Percentiles rank a stretch among this genome's conserved stretches.
Evolutionary conservation across 2,329 filamentous ascomycete genomes (phyloP).

Genomic region (Pestalotiopsis sp.): DNA sequence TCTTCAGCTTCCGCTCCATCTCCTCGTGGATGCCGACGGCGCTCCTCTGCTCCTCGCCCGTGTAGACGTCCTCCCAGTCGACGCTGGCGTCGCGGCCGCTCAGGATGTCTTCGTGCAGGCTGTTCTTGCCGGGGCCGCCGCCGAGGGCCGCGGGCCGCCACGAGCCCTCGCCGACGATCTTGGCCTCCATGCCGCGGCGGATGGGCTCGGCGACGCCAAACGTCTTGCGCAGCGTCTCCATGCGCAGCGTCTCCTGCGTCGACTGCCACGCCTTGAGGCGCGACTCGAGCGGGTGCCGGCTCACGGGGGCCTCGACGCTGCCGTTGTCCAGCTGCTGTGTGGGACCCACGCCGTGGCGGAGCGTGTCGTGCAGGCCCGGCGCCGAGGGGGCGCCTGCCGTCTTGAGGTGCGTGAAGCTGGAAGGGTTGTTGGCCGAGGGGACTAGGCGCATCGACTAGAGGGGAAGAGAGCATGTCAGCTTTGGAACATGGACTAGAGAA

Average conservation of each 20-base stretch:
- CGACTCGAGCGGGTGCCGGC: conserved; percentile 86
- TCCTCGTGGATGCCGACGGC: conserved; percentile 82
- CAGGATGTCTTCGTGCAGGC: conserved; percentile 89
- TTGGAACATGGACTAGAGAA: conserved; percentile 13
- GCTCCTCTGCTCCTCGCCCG: conserved; percentile 73
- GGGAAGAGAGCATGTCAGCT: conserved; percentile 18
- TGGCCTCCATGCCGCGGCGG: conserved; percentile 90
- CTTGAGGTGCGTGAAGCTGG: conserved; percentile 62
- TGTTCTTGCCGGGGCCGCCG: conserved; percentile 55
- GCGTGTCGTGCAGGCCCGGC: conserved; percentile 89
- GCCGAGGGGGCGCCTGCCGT: conserved; percentile 82
- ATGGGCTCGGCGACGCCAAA: conserved; percentile 94
- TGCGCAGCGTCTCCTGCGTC: conserved; percentile 85
- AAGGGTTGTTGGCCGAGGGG: conserved; percentile 69
- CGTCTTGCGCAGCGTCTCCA: conserved; percentile 82
- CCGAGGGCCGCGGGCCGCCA: conserved; percentile 77
- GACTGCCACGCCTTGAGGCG: conserved; percentile 88
- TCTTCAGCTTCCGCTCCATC: conserved; percentile 91
- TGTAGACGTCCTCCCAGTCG: conserved; percentile 93
- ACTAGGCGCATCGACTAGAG: conserved; percentile 85
- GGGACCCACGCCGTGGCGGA: conserved; percentile 79
- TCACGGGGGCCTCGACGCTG: conserved; percentile 52
- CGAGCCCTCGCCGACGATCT: conserved; percentile 78
- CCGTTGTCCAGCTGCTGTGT: conserved; percentile 19
- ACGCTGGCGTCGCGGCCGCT: conserved; percentile 76